Percentiles rank a stretch among this genome's conserved stretches.
phyloP scores from a whole-genome alignment of 805 yeast species.

The Lipomyces anomalus region DNA sequence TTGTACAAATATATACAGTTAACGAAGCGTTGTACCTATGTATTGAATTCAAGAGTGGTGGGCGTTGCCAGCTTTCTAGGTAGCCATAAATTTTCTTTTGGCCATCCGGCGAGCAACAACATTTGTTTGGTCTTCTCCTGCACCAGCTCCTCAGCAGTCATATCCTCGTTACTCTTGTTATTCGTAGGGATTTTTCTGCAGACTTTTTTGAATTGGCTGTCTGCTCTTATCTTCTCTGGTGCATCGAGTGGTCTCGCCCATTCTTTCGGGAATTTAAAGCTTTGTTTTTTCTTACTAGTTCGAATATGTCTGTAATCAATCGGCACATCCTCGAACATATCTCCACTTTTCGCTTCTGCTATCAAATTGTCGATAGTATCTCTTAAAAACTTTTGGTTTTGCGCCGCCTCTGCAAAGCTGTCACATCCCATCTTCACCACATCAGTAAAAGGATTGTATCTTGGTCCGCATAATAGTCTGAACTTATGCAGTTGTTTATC shows the following conservation, averaged over 20 bases:
- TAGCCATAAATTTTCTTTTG: too few relatives aligned
- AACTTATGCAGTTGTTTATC: conserved; percentile 53
- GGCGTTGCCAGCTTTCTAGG: too few relatives aligned
- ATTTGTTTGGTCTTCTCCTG: too few relatives aligned
- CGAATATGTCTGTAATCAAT: conserved; percentile 66
- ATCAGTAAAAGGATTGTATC: conserved; percentile 61
- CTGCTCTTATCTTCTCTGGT: too few relatives aligned
- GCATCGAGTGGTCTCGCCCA: conserved; percentile 78
- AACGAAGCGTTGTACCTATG: too few relatives aligned
- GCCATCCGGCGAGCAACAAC: too few relatives aligned
- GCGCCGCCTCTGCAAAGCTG: conserved; percentile 69
- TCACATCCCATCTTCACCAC: conserved; percentile 59
- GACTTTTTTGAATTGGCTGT: too few relatives aligned
- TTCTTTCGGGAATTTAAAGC: conserved; percentile 71
- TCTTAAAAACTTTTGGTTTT: conserved; percentile 71
- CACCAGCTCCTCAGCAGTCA: too few relatives aligned
- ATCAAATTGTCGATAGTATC: conserved; percentile 58
- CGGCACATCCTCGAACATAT: conserved; percentile 71
- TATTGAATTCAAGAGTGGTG: too few relatives aligned
- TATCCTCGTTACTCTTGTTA: too few relatives aligned
- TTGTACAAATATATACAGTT: too few relatives aligned
- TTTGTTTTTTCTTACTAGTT: conserved; percentile 39
- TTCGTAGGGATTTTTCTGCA: too few relatives aligned
- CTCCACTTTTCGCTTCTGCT: conserved; percentile 59
- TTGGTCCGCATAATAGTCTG: conserved; percentile 67